phyloP scores from a whole-genome alignment of 257 asterid species.

The Nicotiana tabacum region DNA sequence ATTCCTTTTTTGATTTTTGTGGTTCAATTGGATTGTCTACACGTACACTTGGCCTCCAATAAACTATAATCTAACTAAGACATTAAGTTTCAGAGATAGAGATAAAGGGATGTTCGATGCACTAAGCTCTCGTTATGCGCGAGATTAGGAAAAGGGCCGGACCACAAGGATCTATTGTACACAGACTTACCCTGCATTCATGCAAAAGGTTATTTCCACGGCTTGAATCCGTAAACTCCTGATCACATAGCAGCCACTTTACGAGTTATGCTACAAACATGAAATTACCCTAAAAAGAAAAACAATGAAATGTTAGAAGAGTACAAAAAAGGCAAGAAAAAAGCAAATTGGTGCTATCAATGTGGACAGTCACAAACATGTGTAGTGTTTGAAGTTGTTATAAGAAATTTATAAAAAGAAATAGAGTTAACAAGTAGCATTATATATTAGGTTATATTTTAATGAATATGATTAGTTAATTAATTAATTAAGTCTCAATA shows the following conservation, averaged over 20 bases:
- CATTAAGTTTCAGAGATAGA: too few species aligned
- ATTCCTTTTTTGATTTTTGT: too few species aligned
- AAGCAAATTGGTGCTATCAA: neutral
- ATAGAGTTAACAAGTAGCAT: neutral
- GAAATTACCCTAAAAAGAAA: neutral
- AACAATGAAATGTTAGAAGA: neutral
- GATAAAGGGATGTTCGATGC: too few species aligned
- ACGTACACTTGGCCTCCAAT: neutral
- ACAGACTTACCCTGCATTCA: too few species aligned
- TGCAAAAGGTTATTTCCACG: too few species aligned
- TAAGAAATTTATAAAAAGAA: slow-evolving; percentile 14
- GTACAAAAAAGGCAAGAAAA: neutral
- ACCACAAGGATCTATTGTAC: too few species aligned
- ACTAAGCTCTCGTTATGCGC: too few species aligned
- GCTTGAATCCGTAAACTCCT: too few species aligned
- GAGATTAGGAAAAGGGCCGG: too few species aligned
- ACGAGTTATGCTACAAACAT: too few species aligned
- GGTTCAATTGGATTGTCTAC: neutral
- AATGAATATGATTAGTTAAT: neutral
- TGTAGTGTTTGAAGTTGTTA: slow-evolving; percentile 8
- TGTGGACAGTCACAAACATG: slow-evolving; percentile 1
- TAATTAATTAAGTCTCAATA: slow-evolving; percentile 11
- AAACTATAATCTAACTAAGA: too few species aligned
- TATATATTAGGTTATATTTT: neutral
- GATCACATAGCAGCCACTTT: too few species aligned